Evolutionary conservation across 2,329 filamentous ascomycete genomes (phyloP).

Genomic region (Cladophialophora carrionii): DNA sequence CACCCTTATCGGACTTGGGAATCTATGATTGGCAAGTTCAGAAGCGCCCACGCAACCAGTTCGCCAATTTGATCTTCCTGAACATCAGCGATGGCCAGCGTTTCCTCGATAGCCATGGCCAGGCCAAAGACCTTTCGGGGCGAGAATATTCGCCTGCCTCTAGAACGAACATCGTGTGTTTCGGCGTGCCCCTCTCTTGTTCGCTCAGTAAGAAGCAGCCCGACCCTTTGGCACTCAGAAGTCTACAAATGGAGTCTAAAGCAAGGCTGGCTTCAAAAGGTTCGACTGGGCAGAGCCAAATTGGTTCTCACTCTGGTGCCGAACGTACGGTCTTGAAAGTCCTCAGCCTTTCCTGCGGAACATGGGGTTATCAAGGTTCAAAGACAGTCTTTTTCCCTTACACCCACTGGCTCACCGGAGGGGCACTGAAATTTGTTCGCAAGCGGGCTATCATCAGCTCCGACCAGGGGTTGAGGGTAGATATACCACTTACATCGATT

Average conservation of each 20-base stretch:
- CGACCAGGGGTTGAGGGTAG: not conserved
- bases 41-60: conserved; percentile 48
- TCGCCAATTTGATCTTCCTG: conserved; percentile 54
- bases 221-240: conserved; percentile 45
- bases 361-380: conserved; percentile 12
- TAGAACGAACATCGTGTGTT: not conserved
- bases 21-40: conserved; percentile 51
- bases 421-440: not conserved
- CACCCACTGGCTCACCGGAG: not conserved
- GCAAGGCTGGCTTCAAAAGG: conserved; percentile 37
- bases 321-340: conserved; percentile 47
- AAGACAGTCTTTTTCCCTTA: not conserved
- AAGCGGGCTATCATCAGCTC: not conserved
- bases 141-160: conserved; percentile 26
- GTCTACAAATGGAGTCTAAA: conserved; percentile 41
- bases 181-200: conserved; percentile 39
- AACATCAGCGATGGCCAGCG: conserved; percentile 44
- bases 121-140: conserved; percentile 10
- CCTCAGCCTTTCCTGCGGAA: conserved; percentile 1
- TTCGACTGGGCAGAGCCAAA: conserved; percentile 26
- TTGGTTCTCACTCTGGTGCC: conserved; percentile 34
- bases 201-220: conserved; percentile 44
- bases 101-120: conserved; percentile 49
- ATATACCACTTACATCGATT: conserved; percentile 41
- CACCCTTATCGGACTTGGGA: conserved; percentile 45